These are phyloP conservation scores for Pyrenophora tritici-repentis DNA, from an alignment of 2,329 filamentous ascomycete species.

Conservation along the genomic window DNA sequence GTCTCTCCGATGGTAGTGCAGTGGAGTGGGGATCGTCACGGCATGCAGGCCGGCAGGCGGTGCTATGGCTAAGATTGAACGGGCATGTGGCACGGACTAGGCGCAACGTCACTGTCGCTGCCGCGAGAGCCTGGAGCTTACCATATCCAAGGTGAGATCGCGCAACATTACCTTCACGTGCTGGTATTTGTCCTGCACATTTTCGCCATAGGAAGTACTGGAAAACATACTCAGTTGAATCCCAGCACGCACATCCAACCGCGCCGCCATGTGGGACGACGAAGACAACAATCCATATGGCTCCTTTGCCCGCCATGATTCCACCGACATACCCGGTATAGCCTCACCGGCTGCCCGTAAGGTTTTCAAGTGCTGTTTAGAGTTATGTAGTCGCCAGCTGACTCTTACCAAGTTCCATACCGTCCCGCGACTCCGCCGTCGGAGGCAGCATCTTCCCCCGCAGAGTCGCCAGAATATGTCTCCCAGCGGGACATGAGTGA, in stretches of 20 bases:
- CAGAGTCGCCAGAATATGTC: slow-evolving; percentile 64
- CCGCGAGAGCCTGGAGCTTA: slow-evolving; percentile 13
- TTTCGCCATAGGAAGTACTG: not conserved
- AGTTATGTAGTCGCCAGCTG: slow-evolving; percentile 8
- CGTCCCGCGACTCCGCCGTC: slow-evolving; percentile 68
- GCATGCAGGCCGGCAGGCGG: no score
- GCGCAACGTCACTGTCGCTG: slow-evolving; percentile 16
- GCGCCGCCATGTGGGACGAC: slow-evolving; percentile 89
- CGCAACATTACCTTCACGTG: not conserved
- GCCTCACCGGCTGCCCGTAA: slow-evolving; percentile 48
- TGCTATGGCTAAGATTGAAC: no score
- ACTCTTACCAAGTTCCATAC: slow-evolving; percentile 48
- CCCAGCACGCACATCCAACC: not conserved
- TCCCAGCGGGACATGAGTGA: slow-evolving; percentile 62
- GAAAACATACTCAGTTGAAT: not conserved
- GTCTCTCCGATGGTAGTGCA: not conserved
- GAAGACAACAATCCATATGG: slow-evolving; percentile 98
- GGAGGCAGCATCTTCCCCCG: slow-evolving; percentile 70
- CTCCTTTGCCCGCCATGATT: slow-evolving; percentile 87
- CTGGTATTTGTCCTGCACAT: not conserved
- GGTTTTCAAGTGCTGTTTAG: slow-evolving; percentile 15
- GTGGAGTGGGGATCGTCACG: no score
- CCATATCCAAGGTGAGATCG: slow-evolving; percentile 2
- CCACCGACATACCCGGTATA: slow-evolving; percentile 61
- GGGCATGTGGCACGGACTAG: slow-evolving; percentile 4